Conservation (phyloP, 1,284 basidiomycete species). For the Ceratobasidium sp. region DNA sequence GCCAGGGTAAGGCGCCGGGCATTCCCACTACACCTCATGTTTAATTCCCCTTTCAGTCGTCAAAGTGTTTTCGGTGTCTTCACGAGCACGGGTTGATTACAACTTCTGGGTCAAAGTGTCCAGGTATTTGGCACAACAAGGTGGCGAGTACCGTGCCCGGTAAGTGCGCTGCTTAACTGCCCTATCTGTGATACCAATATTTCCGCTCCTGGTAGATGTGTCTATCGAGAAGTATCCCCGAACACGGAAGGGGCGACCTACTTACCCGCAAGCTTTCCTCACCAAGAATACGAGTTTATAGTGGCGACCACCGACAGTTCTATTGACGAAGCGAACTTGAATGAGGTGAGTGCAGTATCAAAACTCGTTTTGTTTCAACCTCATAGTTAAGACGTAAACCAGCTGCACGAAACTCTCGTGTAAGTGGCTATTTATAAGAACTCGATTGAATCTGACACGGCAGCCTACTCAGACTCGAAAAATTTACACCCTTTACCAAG, state of each 20-base stretch:
- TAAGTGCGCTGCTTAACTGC: neutral
- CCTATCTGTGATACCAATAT: too few relatives aligned
- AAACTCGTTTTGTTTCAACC: too few relatives aligned
- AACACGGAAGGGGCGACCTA: neutral
- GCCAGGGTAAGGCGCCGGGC: constrained; percentile 9
- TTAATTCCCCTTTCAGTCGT: constrained; percentile 2
- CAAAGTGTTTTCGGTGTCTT: constrained; percentile 26
- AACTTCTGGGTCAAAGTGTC: constrained; percentile 43
- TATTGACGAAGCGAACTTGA: constrained; percentile 18
- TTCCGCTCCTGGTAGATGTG: too few relatives aligned
- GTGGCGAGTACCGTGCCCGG: constrained; percentile 30
- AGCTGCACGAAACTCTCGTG: constrained; percentile 38
- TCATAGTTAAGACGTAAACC: neutral
- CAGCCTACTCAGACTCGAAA: constrained; percentile 1
- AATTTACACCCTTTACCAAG: constrained; percentile 31
- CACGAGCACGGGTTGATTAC: constrained; percentile 22
- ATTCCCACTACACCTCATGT: neutral
- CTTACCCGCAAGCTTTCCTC: neutral
- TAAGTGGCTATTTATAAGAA: neutral
- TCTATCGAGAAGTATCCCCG: too few relatives aligned
- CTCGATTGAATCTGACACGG: too few relatives aligned
- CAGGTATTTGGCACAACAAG: constrained; percentile 10
- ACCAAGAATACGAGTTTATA: constrained; percentile 17
- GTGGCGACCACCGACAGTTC: too few relatives aligned
- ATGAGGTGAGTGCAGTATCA: neutral